Base-by-base conservation (phyloP, 1,284 basidiomycete species). In the Tetrapyrgos nigripes region DNA sequence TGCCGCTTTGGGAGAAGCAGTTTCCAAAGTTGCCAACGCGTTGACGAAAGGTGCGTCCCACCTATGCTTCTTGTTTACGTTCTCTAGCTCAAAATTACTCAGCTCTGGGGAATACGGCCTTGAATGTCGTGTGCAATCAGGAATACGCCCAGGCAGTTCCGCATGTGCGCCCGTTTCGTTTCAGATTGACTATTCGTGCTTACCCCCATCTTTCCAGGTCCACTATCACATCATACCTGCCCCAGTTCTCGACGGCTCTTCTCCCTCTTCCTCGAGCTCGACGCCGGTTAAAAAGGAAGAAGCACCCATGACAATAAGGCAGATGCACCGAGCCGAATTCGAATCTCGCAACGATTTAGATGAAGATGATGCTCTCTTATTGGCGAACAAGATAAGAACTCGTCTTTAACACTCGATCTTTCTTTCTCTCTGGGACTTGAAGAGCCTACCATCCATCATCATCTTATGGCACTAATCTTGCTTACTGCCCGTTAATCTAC, bases 201-300 rank as follows among this genome's bases (percentile, higher is more conserved):
- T 23, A 28, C 19, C 21, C 31, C 23, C 6, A 13, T 21, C 40
- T 17, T 57, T 43, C 10, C 57, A 91, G 89, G 89, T 92, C 9
- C 91, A 92, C 68, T 91, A 88, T 66, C 91, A 93, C 70, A 82
- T 93, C 59, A 88, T 93, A 40, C 91, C 91, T 0, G 90, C 91
- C 1, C 90, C 90, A 1, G 73, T 64, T 23, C 77, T 83, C 45
- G 73, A 47, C 21, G 17, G 27, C 24, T 35, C 55, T 9, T 28
- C 53, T 40, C 37, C 37, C 19, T 40, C 37, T 40, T 29, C 67
- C 33, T 33, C 52, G 31, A 29, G 44, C 24, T 14, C 43, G 43
- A 28, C 68, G 54, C 31, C 62, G 17, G 58, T 55, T 47, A 46
- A 59, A 54, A 47, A 62, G 21, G 37, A 58, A 37, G 66, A 69